Evolutionary conservation across 2,329 filamentous ascomycete genomes (phyloP), one percentile per base, ranked within the genome.

Genomic region (Zalaria sp.): DNA sequence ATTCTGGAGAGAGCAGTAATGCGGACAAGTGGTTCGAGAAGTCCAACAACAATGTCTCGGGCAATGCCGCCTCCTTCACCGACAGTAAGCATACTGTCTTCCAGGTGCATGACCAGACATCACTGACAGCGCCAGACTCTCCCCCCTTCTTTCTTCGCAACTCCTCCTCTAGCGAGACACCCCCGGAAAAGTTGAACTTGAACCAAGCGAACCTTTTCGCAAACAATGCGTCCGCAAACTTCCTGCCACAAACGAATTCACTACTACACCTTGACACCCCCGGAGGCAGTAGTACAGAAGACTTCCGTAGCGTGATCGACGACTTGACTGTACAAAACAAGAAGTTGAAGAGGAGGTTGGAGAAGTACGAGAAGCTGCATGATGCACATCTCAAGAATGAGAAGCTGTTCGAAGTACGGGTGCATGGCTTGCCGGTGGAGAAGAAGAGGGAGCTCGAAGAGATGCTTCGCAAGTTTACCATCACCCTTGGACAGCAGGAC

Each of bases 311-410:
- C 49, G 83, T 93, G 10, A 93, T 93, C 38, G 85, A 93, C 52
- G 86, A 93, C 55, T 61, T 93, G 44, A 93, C 85, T 0, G 67
- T 93, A 26, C 81, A 87, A 55, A 93, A 91, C 56, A 83, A 85
- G 57, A 79, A 77, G 40, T 59, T 93, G 46, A 87, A 80, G 61
- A 77, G 81, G 49, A 77, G 79, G 52, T 53, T 93, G 29, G 81
- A 75, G 52, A 79, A 75, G 41, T 83, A 83, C 47, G 81, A 83
- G 57, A 77, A 76, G 47, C 63, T 74, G 26, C 76, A 80, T 2
- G 75, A 77, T 11, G 71, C 79, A 35, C 73, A 80, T 47, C 61
- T 88, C 39, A 73, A 79, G 29, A 76, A 79, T 37, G 83, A 93
- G 27, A 86, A 83, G 54, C 61, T 93, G 0, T 89, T 93, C 51